Conservation (phyloP, 345 rosid genomes). For the Eucalyptus sp. region DNA sequence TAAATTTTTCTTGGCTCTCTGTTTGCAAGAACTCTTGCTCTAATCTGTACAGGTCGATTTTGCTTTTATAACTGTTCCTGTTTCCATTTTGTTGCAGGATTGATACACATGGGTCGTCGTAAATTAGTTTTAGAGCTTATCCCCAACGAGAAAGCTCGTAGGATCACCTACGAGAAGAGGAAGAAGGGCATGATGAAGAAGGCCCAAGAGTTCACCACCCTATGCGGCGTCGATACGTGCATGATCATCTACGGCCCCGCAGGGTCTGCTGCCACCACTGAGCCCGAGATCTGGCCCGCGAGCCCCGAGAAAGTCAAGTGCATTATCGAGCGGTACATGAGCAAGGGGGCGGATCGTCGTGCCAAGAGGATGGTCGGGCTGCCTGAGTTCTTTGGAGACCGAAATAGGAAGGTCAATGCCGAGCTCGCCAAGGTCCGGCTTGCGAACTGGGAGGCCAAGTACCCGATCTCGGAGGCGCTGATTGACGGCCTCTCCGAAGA, state of each 20-base stretch:
- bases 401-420: not conserved
- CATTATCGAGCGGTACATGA: conserved; percentile 3
- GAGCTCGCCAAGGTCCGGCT: conserved; percentile 3
- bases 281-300: conserved; percentile 5
- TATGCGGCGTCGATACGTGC: conserved; percentile 13
- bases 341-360: not conserved
- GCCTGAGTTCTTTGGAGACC: not conserved
- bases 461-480: not conserved
- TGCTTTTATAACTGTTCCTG: not conserved
- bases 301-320: not conserved
- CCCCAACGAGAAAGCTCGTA: conserved; percentile 9
- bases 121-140: conserved; percentile 13
- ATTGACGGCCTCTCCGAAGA: not conserved
- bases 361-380: not conserved
- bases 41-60: not conserved
- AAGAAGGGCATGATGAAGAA: conserved; percentile 19
- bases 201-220: conserved; percentile 10
- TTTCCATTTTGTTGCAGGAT: not conserved
- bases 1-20: not conserved
- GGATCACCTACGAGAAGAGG: conserved; percentile 5
- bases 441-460: not conserved
- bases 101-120: conserved; percentile 15
- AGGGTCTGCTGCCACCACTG: not conserved
- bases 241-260: conserved; percentile 7
- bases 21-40: not conserved